Evolutionary conservation across 139 green algal species (phyloP).

Genomic region (Tetraselmis striata): DNA sequence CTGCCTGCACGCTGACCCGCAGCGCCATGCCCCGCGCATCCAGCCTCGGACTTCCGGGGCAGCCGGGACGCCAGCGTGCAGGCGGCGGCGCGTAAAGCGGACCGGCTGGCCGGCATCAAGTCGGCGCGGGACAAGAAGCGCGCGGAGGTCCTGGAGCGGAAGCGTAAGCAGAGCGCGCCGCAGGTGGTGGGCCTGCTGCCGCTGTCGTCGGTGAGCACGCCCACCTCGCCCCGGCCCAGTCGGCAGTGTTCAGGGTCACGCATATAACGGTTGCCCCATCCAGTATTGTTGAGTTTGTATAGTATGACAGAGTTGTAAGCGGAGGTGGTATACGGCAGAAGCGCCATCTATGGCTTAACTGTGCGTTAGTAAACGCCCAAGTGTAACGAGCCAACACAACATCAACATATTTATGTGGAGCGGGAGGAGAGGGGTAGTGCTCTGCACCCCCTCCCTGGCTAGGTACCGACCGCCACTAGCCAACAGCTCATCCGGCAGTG

Average conservation of each 20-base stretch:
- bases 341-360: too few relatives aligned
- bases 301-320: not conserved
- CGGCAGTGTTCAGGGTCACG: not conserved
- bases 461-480: too few relatives aligned
- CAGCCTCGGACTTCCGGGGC: not conserved
- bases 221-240: not conserved
- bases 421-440: too few relatives aligned
- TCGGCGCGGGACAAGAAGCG: slow-evolving; percentile 47
- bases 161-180: slow-evolving; percentile 35
- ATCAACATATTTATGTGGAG: not conserved
- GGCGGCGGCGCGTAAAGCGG: not conserved
- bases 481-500: too few relatives aligned
- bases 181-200: slow-evolving; percentile 64
- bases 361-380: too few relatives aligned
- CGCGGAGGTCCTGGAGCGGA: slow-evolving; percentile 43
- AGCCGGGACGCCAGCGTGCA: not conserved
- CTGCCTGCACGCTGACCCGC: not conserved
- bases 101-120: not conserved
- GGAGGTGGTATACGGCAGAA: not conserved
- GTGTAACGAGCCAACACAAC: too few relatives aligned
- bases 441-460: too few relatives aligned
- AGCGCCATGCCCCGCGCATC: too few relatives aligned
- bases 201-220: slow-evolving; percentile 38
- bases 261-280: not conserved
- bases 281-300: not conserved